These are phyloP conservation scores for Neurospora sp. DNA, from an alignment of 495 filamentous ascomycete genomes.

Conservation along the genomic window DNA sequence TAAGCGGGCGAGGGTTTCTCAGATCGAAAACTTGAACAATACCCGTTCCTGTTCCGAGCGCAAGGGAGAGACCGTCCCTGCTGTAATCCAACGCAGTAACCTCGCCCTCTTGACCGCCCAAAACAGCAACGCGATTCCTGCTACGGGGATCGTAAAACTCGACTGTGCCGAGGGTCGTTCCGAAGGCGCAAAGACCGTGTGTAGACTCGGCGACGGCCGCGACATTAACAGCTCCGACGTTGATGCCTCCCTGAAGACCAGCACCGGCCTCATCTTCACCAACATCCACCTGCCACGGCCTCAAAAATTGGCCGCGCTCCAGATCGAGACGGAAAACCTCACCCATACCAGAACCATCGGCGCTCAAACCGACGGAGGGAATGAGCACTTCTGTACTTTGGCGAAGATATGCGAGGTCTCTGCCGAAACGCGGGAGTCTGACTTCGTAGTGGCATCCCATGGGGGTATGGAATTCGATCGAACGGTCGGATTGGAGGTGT, in stretches of 20 bases:
- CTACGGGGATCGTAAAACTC: constrained; percentile 92
- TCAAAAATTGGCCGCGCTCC: constrained; percentile 75
- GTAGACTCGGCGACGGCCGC: constrained; percentile 83
- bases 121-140: constrained; percentile 67
- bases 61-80: constrained; percentile 73
- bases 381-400: constrained; percentile 80
- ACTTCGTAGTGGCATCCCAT: constrained; percentile 79
- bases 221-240: constrained; percentile 76
- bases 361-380: constrained; percentile 78
- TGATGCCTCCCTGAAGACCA: constrained; percentile 72
- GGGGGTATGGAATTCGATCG: constrained; percentile 89
- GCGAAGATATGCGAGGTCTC: constrained; percentile 78
- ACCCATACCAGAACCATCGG: constrained; percentile 58
- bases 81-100: constrained; percentile 85
- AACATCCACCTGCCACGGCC: constrained; percentile 66
- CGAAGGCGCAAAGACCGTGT: constrained; percentile 88
- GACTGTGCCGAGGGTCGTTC: constrained; percentile 89
- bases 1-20: constrained; percentile 70
- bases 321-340: constrained; percentile 92
- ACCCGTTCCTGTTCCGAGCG: constrained; percentile 78
- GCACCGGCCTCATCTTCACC: constrained; percentile 66
- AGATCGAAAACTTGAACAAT: constrained; percentile 91
- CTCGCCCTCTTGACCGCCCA: constrained; percentile 56
- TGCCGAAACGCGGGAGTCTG: constrained; percentile 81
- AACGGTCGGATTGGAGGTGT: constrained; percentile 85